These are phyloP conservation scores for Cutaneotrichosporon cavernicola DNA, from an alignment of 1,284 basidiomycete species.

Conservation along the genomic window DNA sequence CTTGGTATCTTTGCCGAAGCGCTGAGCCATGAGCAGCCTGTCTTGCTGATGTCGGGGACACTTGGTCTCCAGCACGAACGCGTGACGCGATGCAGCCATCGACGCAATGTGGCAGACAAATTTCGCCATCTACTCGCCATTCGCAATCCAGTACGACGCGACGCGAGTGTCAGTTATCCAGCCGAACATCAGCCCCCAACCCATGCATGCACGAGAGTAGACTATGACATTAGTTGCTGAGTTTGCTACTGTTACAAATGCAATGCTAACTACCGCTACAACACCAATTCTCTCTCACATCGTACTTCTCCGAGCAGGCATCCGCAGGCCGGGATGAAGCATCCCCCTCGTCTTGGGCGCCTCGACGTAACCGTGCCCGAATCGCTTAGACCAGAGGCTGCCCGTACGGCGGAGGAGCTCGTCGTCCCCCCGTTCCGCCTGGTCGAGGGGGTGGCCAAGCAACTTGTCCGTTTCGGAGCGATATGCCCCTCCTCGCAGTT, in stretches of 20 bases:
- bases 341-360: background rate
- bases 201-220: background rate
- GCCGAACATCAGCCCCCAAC: no score
- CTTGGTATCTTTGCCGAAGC: no score
- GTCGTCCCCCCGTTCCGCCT: slow-evolving; percentile 24
- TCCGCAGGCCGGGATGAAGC: background rate
- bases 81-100: background rate
- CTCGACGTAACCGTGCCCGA: slow-evolving; percentile 28
- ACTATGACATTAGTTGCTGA: background rate
- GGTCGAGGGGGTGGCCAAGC: slow-evolving; percentile 26
- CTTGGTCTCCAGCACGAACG: background rate
- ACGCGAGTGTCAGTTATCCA: no score
- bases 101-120: background rate
- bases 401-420: slow-evolving; percentile 28
- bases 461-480: slow-evolving; percentile 31
- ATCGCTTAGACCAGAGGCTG: slow-evolving; percentile 32
- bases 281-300: background rate
- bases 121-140: background rate
- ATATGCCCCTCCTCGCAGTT: slow-evolving; percentile 40
- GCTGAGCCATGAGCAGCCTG: no score
- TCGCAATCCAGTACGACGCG: no score
- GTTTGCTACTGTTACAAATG: slow-evolving; percentile 2
- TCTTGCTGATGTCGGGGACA: no score
- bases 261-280: background rate
- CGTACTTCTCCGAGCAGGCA: background rate